phyloP scores from a whole-genome alignment of 2,329 filamentous ascomycete species.

The Aspergillus tanneri region DNA sequence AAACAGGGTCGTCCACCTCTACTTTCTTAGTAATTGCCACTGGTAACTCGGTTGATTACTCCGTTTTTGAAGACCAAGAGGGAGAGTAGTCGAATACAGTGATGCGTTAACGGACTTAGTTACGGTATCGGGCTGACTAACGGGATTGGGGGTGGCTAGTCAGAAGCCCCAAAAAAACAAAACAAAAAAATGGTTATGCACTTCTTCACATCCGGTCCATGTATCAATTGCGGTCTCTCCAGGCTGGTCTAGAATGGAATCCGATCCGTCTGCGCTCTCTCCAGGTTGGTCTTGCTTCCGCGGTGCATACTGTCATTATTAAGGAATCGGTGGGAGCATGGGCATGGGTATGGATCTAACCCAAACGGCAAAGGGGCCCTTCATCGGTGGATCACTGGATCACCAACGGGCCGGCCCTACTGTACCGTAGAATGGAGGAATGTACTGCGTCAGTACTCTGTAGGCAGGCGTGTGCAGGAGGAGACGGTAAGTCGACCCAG shows the following conservation, averaged over 20 bases:
- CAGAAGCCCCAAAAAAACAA: background rate
- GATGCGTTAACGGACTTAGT: background rate
- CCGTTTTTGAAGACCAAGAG: background rate
- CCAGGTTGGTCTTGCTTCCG: slow-evolving; percentile 21
- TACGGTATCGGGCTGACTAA: slow-evolving; percentile 1
- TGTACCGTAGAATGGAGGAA: slow-evolving; percentile 18
- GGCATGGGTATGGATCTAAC: slow-evolving; percentile 8
- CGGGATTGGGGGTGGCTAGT: background rate
- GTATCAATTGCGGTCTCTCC: background rate
- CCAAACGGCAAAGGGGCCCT: slow-evolving; percentile 12
- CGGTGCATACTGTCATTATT: slow-evolving; percentile 19
- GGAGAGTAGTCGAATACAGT: background rate
- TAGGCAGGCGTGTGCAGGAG: background rate
- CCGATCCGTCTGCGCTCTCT: slow-evolving; percentile 21
- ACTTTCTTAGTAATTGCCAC: slow-evolving; percentile 1
- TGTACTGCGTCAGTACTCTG: background rate
- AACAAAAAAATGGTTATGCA: background rate
- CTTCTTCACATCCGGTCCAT: background rate
- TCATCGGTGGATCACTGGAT: slow-evolving; percentile 23
- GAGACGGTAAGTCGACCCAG: too few relatives aligned
- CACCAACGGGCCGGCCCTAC: slow-evolving; percentile 26
- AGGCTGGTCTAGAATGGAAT: slow-evolving; percentile 12
- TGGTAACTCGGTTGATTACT: background rate
- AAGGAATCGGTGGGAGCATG: slow-evolving; percentile 13
- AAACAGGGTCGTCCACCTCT: too few relatives aligned